These are phyloP conservation scores for Candida golubevii DNA, from an alignment of 805 yeast species.

Conservation along the genomic window DNA sequence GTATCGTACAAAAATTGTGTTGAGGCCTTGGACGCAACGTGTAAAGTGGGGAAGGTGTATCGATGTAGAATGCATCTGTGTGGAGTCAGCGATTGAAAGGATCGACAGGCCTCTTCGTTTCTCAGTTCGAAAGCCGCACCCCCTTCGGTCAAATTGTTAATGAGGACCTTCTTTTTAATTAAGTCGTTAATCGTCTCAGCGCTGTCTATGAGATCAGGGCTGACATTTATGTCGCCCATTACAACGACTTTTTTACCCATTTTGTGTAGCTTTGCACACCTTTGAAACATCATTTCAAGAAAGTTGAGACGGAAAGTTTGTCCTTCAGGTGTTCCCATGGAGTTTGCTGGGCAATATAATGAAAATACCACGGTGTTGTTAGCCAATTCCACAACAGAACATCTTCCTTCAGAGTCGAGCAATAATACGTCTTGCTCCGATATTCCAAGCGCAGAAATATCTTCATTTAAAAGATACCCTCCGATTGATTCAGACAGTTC, in stretches of 20 bases:
- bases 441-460: conserved; percentile 27
- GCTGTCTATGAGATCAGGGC: conserved; percentile 75
- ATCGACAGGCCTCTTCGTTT: conserved; percentile 26
- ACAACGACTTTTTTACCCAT: conserved; percentile 67
- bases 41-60: conserved; percentile 22
- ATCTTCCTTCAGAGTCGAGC: conserved; percentile 83
- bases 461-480: conserved; percentile 53
- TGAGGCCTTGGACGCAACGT: conserved; percentile 3
- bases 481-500: conserved; percentile 47
- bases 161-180: conserved; percentile 22
- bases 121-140: conserved; percentile 23
- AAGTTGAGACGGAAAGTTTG: conserved; percentile 56
- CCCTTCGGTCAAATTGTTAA: conserved; percentile 16
- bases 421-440: conserved; percentile 3
- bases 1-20: conserved; percentile 49
- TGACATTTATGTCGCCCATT: conserved; percentile 86
- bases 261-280: conserved; percentile 53
- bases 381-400: conserved; percentile 69
- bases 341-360: conserved; percentile 90
- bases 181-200: conserved; percentile 62
- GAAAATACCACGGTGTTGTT: conserved; percentile 57
- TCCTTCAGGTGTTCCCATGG: conserved; percentile 64
- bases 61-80: conserved; percentile 29
- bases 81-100: conserved; percentile 31
- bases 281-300: conserved; percentile 51